Base-by-base conservation (phyloP, 805 yeast species). In the Candida boidinii region DNA sequence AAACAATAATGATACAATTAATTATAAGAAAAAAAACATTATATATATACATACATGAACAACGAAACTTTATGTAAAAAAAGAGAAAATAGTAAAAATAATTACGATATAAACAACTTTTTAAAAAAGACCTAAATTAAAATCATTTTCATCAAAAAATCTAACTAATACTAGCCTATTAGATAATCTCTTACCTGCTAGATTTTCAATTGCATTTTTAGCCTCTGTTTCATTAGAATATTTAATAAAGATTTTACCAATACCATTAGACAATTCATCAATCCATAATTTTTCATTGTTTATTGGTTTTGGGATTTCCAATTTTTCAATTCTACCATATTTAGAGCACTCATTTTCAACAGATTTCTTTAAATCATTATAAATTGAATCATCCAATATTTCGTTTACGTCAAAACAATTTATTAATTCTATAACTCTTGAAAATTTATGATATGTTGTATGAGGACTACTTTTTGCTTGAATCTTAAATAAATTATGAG, bases 181-280 rank as follows among this genome's bases (percentile, higher is more conserved):
- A 41, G 76, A 73, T 48, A 77, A 87, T 33, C 56, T 55, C 32
- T 78, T 57, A 1, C 95, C 95, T 7, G 80, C 74, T 13, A 85
- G 44, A 8, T 64, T 68, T 8, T 54, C 38, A 21, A 70, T 51
- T 0, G 92, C 94, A 7, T 54, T 51, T 5, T 58, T 50, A 1
- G 94, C 79, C 2, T 58, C 55, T 2, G 68, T 69, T 2, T 62
- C 54, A 10, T 61, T 59, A 1, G 62, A 65, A 54, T 81, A 87
- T 51, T 79, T 74, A 16, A 83, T 73, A 51, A 66, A 86, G 0
- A 86, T 66, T 40, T 73, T 79, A 0, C 96, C 95, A 30, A 78
- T 66, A 5, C 82, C 84, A 49, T 66, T 60, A 8, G 12, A 13
- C 42, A 67, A 45, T 47, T 73, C 65, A 49, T 68, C 55, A 11